Base-by-base conservation (phyloP, 257 asterid species). In the Salvia hispanica region DNA sequence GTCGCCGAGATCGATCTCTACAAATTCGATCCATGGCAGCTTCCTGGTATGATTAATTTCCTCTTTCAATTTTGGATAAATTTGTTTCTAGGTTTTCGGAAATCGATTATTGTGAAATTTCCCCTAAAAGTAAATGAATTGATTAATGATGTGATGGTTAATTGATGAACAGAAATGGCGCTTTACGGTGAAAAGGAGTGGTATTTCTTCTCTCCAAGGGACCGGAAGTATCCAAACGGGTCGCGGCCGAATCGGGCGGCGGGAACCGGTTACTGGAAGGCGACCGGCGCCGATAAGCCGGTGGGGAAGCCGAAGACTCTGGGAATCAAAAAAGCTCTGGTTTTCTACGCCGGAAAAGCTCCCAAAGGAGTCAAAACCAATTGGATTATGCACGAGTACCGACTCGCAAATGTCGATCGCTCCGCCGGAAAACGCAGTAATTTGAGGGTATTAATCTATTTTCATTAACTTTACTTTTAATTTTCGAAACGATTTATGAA, bases 351-450 rank as follows among this genome's bases (percentile, higher is more conserved):
- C 9, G 89, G 89, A 13, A 84, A 84, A 71, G 85, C 89, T 47
- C 90, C 90, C 0, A 75, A 52, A 71, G 90, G 90, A 18, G 81
- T 84, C 67, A 84, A 84, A 56, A 84, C 90, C 68, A 79, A 82
- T 73, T 84, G 90, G 90, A 84, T 84, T 69, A 84, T 84, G 90
- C 90, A 84, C 72, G 90, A 84, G 42, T 84, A 84, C 15, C 88
- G 88, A 10, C 58, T 83, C 0, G 85, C 85, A 15, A 78, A 78
- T 52, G 88, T 83, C 14, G 88, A 83, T 64, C 74, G 88, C 15
- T 80, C 85, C 25, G 88, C 88, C 39, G 85, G 85, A 48, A 83
- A 78, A 71, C 59, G 44, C 44, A 74, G 37, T 52, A 83, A 78
- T 60, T 62, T 69, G 36, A 83, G 83, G 88, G 88, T 83, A 80